phyloP scores from a whole-genome alignment of 768 basidiomycete species.

The Tulasnella sp. region DNA sequence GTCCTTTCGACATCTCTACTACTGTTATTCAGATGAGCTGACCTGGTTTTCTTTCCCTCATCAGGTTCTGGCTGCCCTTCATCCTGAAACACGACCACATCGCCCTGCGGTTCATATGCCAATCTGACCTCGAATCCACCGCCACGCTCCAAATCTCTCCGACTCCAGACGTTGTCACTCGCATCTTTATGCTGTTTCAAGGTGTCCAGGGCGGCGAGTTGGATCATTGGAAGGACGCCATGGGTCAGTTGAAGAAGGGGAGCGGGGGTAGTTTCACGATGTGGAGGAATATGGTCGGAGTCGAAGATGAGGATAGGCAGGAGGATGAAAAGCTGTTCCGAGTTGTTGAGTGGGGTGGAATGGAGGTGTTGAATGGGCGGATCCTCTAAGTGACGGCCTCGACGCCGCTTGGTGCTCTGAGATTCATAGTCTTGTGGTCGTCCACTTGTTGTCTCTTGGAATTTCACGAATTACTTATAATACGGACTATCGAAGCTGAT shows the following conservation, averaged over 20 bases:
- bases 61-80: constrained; percentile 46
- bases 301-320: constrained; percentile 33
- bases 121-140: neutral
- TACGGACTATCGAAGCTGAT: too few relatives aligned
- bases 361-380: constrained; percentile 37
- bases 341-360: constrained; percentile 49
- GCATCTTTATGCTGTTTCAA: neutral
- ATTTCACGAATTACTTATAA: too few relatives aligned
- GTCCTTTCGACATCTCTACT: neutral
- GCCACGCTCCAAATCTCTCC: neutral
- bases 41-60: neutral
- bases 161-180: neutral
- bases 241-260: neutral
- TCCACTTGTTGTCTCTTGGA: too few relatives aligned
- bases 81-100: constrained; percentile 42
- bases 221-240: neutral
- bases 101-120: constrained; percentile 42
- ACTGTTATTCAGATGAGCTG: neutral
- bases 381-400: neutral
- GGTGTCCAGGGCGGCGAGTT: neutral
- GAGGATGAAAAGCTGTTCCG: constrained; percentile 37
- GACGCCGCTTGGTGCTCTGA: too few relatives aligned
- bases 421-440: too few relatives aligned
- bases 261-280: neutral
- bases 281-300: constrained; percentile 31